A percentile compares a stretch with the other conserved stretches of the same genome.
These are phyloP conservation scores for Vitis hybrid DNA, from an alignment of 177 flowering plant genomes.

Conservation along the genomic window DNA sequence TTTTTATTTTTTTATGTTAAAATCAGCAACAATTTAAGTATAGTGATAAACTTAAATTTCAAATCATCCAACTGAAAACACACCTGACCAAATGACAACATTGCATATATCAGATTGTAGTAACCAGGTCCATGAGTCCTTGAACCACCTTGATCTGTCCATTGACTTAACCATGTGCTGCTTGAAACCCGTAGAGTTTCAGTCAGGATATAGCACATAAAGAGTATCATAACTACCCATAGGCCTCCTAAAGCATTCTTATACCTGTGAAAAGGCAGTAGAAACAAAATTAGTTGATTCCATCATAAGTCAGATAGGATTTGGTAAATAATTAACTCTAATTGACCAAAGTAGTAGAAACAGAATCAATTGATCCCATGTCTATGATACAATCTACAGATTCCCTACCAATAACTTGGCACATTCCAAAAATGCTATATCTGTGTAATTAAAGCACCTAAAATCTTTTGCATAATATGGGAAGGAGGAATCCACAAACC, in stretches of 20 bases:
- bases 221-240: constrained; percentile 75
- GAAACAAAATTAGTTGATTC: too few species aligned
- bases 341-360: neutral
- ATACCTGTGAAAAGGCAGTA: constrained; percentile 52
- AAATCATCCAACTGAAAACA: constrained; percentile 6
- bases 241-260: constrained; percentile 85
- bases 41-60: neutral
- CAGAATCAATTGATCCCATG: neutral
- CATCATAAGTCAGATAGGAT: neutral
- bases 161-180: constrained; percentile 94
- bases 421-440: too few species aligned
- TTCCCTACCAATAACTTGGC: too few species aligned
- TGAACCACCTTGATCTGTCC: constrained; percentile 74
- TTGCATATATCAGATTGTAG: constrained; percentile 67
- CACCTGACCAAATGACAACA: constrained; percentile 83
- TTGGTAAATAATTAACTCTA: neutral
- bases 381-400: too few species aligned
- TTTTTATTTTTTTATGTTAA: too few species aligned
- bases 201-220: constrained; percentile 60
- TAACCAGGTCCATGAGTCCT: constrained; percentile 51
- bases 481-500: too few species aligned
- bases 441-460: too few species aligned
- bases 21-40: too few species aligned
- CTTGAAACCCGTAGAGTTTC: constrained; percentile 81
- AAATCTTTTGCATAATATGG: too few species aligned